Evolutionary conservation across 2,329 filamentous ascomycete species (phyloP).

Genomic region (Arthrobotrys megalospora): DNA sequence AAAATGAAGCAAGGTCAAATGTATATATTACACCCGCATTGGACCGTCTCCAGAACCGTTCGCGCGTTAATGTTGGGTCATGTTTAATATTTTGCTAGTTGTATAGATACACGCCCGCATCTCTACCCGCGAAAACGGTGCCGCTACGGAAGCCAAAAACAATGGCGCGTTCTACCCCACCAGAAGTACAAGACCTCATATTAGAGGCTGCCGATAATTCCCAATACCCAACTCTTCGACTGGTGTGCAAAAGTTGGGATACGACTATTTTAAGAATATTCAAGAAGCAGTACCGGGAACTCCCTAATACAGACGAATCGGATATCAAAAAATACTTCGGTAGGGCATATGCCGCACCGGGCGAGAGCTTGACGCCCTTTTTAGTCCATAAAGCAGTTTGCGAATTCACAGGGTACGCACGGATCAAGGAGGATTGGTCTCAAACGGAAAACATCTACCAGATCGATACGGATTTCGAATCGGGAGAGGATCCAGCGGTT

Average conservation of each 20-base stretch:
- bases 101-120: no score
- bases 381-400: constrained; percentile 32
- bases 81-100: no score
- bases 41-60: no score
- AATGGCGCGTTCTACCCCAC: not conserved
- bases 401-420: not conserved
- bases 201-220: constrained; percentile 22
- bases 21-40: no score
- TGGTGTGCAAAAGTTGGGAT: constrained; percentile 34
- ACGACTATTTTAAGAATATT: not conserved
- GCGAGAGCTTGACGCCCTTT: constrained; percentile 4
- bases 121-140: no score
- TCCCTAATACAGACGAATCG: not conserved
- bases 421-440: not conserved
- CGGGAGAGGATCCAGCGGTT: not conserved
- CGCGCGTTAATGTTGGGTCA: no score
- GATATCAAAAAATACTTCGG: constrained; percentile 24
- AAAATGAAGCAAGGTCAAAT: no score
- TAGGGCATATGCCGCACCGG: not conserved
- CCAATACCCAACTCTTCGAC: constrained; percentile 21
- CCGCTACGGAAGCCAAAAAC: not conserved
- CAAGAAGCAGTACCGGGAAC: constrained; percentile 15
- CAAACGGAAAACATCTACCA: not conserved
- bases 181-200: constrained; percentile 35
- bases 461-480: not conserved